Conservation (phyloP, 2,329 filamentous ascomycete genomes). For the Ophiostoma tasmaniense region DNA sequence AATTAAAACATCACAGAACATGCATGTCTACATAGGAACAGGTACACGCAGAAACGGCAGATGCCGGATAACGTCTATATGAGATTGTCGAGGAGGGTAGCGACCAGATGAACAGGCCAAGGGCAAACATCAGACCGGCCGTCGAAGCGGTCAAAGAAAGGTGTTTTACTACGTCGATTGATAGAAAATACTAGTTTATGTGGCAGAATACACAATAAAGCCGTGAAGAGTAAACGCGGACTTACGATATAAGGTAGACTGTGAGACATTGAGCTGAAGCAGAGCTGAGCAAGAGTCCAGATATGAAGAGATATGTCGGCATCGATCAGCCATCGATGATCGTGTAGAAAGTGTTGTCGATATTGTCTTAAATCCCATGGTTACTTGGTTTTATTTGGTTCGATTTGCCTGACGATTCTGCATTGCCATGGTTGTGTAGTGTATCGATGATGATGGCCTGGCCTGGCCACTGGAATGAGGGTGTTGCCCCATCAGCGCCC, state of each 20-base stretch:
- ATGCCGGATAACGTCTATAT: neutral
- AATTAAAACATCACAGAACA: too few relatives aligned
- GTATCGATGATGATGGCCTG: neutral
- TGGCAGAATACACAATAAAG: neutral
- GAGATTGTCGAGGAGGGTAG: neutral
- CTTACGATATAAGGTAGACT: too few relatives aligned
- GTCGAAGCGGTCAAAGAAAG: neutral
- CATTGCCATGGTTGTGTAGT: too few relatives aligned
- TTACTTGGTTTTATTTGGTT: neutral
- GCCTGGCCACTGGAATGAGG: neutral
- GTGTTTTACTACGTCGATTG: too few relatives aligned
- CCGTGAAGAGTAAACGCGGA: neutral
- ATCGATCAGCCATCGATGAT: neutral
- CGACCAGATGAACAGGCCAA: neutral
- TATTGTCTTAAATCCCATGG: neutral
- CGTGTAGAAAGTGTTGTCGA: neutral
- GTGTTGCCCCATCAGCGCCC: slow-evolving; percentile 1
- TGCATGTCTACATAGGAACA: too few relatives aligned
- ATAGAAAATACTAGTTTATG: neutral
- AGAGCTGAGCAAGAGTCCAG: neutral
- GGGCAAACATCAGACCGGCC: neutral
- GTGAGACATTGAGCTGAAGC: neutral
- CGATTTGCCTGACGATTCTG: neutral
- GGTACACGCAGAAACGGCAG: neutral
- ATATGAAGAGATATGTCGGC: neutral